Percentiles rank a stretch among this genome's conserved stretches.
Conservation (phyloP, 148 eudicot species). For the Mesembryanthemum crystallinum region DNA sequence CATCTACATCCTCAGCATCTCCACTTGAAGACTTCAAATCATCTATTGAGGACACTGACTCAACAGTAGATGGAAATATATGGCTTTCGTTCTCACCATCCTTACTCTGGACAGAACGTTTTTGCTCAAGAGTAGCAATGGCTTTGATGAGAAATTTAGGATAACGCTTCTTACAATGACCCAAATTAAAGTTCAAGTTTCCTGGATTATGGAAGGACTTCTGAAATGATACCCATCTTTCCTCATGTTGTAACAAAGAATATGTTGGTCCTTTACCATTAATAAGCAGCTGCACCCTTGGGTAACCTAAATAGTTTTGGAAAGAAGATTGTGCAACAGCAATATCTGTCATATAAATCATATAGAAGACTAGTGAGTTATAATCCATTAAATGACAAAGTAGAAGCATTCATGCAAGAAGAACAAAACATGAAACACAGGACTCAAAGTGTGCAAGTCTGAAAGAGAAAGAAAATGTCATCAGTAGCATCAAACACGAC, state of each 20-base stretch:
- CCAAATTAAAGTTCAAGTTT: constrained; percentile 27
- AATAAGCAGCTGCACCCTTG: constrained; percentile 37
- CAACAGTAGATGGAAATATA: constrained; percentile 22
- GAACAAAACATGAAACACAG: constrained; percentile 1
- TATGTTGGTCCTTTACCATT: constrained; percentile 27
- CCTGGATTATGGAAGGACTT: constrained; percentile 35
- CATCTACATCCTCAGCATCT: constrained; percentile 52
- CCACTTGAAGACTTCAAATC: constrained; percentile 32
- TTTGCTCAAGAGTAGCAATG: constrained; percentile 70
- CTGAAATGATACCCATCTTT: constrained; percentile 41
- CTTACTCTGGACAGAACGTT: constrained; percentile 24
- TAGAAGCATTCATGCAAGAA: constrained; percentile 11
- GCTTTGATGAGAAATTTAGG: constrained; percentile 48
- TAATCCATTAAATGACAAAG: neutral
- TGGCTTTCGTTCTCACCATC: constrained; percentile 23
- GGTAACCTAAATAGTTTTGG: constrained; percentile 26
- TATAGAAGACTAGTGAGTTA: constrained; percentile 1
- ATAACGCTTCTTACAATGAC: constrained; percentile 24
- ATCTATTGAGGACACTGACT: constrained; percentile 22
- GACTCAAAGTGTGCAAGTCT: neutral
- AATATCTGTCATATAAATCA: constrained; percentile 60
- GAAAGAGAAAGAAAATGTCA: no score
- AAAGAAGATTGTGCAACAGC: constrained; percentile 62
- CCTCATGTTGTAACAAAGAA: constrained; percentile 38
- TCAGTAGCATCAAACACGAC: neutral